A percentile compares a stretch with the other conserved stretches of the same genome.
Conservation (phyloP, 2,329 filamentous ascomycete genomes). For the Verticillium albo-atrum region DNA sequence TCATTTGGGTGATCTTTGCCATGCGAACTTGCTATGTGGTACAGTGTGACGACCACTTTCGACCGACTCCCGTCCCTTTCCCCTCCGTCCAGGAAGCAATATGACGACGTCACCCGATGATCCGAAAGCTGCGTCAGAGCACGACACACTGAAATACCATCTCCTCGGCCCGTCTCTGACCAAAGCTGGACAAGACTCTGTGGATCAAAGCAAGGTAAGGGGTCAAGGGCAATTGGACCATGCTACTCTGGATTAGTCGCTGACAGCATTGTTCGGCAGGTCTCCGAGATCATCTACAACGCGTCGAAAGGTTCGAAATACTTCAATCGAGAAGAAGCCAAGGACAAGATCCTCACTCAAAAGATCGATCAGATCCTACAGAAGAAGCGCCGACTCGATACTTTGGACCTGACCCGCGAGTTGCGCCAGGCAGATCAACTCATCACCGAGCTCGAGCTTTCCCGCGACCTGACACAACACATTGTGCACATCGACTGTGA, state of each 20-base stretch:
- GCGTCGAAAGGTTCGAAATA: slow-evolving; percentile 95
- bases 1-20: neutral
- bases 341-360: slow-evolving; percentile 75
- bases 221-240: neutral
- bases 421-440: slow-evolving; percentile 74
- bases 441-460: slow-evolving; percentile 72
- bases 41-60: neutral
- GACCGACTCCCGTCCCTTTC: neutral
- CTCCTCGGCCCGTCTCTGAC: slow-evolving; percentile 86
- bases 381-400: slow-evolving; percentile 72
- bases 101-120: neutral
- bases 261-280: slow-evolving; percentile 37
- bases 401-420: slow-evolving; percentile 68
- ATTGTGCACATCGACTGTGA: slow-evolving; percentile 95
- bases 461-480: slow-evolving; percentile 75
- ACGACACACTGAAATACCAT: slow-evolving; percentile 76
- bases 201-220: slow-evolving; percentile 80
- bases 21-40: neutral
- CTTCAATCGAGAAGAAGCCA: slow-evolving; percentile 84
- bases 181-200: slow-evolving; percentile 87
- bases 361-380: slow-evolving; percentile 79
- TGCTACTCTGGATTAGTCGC: neutral
- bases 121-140: slow-evolving; percentile 15
- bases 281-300: slow-evolving; percentile 95
- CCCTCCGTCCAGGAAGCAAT: neutral